phyloP scores from a whole-genome alignment of 306 rosid species.

The Glycyrrhiza uralensis region DNA sequence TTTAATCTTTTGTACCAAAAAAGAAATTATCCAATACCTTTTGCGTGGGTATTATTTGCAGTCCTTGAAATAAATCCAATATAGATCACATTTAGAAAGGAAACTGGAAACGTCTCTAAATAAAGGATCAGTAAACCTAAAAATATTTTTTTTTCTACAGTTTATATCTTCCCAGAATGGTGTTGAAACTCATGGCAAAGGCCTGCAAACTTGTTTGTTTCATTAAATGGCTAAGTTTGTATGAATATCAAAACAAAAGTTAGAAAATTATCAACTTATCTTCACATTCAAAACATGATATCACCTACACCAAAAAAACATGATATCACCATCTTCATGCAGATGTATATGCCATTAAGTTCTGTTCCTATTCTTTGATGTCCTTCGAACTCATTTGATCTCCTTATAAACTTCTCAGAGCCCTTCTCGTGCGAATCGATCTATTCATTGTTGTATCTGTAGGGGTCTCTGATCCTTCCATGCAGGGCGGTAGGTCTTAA shows the following conservation, averaged over 20 bases:
- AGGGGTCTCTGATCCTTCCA: constrained; percentile 12
- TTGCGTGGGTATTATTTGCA: too few species aligned
- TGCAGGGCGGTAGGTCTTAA: constrained; percentile 24
- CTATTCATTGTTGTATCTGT: background rate
- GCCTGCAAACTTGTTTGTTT: constrained; percentile 1
- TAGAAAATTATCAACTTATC: background rate
- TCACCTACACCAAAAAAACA: constrained; percentile 22
- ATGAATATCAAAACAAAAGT: background rate
- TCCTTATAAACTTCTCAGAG: background rate
- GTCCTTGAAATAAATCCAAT: background rate
- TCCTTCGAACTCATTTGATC: background rate
- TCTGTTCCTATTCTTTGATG: background rate
- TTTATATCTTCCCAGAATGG: background rate
- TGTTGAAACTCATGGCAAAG: constrained; percentile 13
- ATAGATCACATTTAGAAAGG: background rate
- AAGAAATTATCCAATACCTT: too few species aligned
- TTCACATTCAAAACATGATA: background rate
- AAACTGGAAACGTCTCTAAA: background rate
- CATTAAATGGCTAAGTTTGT: background rate
- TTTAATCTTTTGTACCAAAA: too few species aligned
- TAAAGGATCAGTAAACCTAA: background rate
- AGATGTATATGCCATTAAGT: background rate
- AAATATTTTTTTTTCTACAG: background rate
- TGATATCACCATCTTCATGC: background rate
- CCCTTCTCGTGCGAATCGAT: background rate